Conservation (phyloP, 139 green algal genomes). For the Ulvella scutata region DNA sequence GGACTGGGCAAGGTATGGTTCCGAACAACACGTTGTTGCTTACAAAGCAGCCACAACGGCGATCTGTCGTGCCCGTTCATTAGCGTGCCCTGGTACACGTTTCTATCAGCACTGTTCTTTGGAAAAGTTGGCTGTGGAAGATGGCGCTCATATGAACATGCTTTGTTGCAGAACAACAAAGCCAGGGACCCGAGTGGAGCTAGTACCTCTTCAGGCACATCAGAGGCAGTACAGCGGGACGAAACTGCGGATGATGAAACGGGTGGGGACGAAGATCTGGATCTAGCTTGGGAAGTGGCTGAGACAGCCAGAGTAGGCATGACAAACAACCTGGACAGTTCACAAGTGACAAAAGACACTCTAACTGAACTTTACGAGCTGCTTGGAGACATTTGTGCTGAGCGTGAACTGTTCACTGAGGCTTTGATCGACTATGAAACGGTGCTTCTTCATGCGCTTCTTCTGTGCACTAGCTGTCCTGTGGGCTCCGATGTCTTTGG, state of each 20-base stretch:
- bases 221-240: neutral
- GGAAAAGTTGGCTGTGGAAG: neutral
- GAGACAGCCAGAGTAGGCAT: neutral
- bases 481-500: no score
- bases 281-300: neutral
- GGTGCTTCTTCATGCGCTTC: neutral
- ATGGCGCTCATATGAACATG: neutral
- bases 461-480: no score
- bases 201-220: neutral
- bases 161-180: no score
- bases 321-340: neutral
- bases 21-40: neutral
- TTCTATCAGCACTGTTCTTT: neutral
- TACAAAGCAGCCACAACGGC: neutral
- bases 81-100: neutral
- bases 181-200: no score
- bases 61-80: no score
- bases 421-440: neutral
- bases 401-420: neutral
- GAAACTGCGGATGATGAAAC: neutral
- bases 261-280: neutral
- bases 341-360: neutral
- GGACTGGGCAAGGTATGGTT: neutral
- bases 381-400: constrained; percentile 1
- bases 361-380: neutral